phyloP scores from a whole-genome alignment of 495 filamentous ascomycete species.

The Lophiostoma macrostomum region DNA sequence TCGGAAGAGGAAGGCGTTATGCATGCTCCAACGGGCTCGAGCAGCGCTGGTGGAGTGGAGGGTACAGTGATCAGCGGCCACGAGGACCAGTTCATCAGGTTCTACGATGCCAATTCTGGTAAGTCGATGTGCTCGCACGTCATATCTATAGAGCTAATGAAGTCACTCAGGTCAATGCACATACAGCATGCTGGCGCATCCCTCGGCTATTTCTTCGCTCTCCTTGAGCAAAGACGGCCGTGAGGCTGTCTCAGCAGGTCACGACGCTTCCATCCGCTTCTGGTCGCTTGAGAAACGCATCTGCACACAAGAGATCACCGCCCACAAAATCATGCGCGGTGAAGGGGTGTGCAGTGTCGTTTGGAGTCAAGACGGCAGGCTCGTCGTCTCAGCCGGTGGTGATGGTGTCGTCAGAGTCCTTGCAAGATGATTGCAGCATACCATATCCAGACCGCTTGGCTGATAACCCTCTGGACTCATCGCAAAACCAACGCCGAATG shows the following conservation, averaged over 20 bases:
- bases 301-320: constrained; percentile 91
- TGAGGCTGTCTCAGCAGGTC: constrained; percentile 92
- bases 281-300: constrained; percentile 95
- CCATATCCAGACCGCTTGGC: too few relatives aligned
- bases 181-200: constrained; percentile 96
- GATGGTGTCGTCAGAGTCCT: constrained; percentile 97
- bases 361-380: constrained; percentile 90
- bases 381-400: constrained; percentile 93
- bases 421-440: constrained; percentile 57
- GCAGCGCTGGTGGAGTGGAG: constrained; percentile 66
- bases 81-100: constrained; percentile 90
- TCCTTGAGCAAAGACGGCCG: constrained; percentile 87
- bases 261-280: constrained; percentile 91
- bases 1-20: constrained; percentile 65
- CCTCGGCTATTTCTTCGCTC: constrained; percentile 83
- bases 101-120: constrained; percentile 99
- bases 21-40: constrained; percentile 79
- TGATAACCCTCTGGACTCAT: neutral
- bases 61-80: constrained; percentile 93
- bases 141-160: neutral
- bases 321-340: constrained; percentile 85
- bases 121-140: constrained; percentile 40
- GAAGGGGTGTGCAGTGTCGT: constrained; percentile 91
- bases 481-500: neutral
- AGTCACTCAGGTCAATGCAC: constrained; percentile 83